Percentiles rank a stretch among this genome's conserved stretches.
phyloP scores from a whole-genome alignment of 129 eudicot genomes.

The Chrysanthemum lavandulifolium region DNA sequence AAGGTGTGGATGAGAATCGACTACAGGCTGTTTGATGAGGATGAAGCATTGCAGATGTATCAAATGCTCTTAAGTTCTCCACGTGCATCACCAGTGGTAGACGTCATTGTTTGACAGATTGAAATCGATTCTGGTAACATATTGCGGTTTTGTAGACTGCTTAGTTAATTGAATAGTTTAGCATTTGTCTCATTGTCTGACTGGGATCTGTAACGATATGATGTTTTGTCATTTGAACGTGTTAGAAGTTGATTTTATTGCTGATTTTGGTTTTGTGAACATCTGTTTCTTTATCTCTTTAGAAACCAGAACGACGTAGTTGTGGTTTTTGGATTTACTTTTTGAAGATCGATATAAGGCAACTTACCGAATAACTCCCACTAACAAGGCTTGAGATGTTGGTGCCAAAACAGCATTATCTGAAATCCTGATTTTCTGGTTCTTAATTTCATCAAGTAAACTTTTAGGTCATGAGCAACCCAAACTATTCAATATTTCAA shows the following conservation, averaged over 20 bases:
- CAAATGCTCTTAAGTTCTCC: background rate
- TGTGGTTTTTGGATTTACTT: background rate
- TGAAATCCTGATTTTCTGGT: too few relatives aligned
- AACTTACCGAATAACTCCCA: too few relatives aligned
- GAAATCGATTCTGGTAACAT: background rate
- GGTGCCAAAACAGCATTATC: too few relatives aligned
- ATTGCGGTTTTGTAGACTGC: too few relatives aligned
- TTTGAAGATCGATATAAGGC: background rate
- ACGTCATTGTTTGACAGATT: background rate
- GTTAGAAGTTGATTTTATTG: background rate
- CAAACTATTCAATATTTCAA: too few relatives aligned
- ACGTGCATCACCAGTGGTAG: background rate
- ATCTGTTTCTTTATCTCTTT: background rate
- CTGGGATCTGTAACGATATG: too few relatives aligned
- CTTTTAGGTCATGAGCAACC: too few relatives aligned
- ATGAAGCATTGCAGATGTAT: background rate
- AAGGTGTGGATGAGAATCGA: background rate
- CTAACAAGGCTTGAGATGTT: too few relatives aligned
- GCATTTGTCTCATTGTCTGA: too few relatives aligned
- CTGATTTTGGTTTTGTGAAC: background rate
- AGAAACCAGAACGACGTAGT: background rate
- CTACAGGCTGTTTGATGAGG: background rate
- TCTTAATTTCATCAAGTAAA: too few relatives aligned
- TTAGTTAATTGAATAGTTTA: too few relatives aligned
- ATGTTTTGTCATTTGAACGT: too few relatives aligned